Evolutionary conservation across 768 basidiomycete species (phyloP), one percentile per base, ranked within the genome.

Genomic region (Tylopilus sp.): DNA sequence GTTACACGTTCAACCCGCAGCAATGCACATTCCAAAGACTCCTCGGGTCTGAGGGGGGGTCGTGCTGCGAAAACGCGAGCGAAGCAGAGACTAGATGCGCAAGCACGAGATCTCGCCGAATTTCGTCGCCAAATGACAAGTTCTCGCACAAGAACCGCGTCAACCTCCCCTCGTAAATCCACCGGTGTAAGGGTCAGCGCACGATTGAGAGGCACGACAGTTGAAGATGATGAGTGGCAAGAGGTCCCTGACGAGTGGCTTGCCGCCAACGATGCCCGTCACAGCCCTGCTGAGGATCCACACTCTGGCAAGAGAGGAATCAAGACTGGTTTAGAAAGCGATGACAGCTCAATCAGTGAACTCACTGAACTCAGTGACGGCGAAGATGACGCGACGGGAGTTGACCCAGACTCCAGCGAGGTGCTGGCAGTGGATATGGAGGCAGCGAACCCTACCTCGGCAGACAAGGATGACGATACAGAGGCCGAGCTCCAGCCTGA

Each of bases 231-330:
- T 4, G 85, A 82, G 59, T 92, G 89, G 91, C 87, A 92, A 68
- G 75, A 80, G 51, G 78, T 92, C 24, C 91, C 90, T 0, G 78
- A 84, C 10, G 89, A 89, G 62, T 92, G 89, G 89, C 62, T 76
- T 50, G 57, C 40, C 37, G 33, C 9, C 51, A 60, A 49, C 41
- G 63, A 63, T 46, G 57, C 58, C 53, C 56, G 47, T 46, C 59
- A 60, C 44, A 37, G 16, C 48, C 36, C 29, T 49, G 53, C 9
- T 53, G 71, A 54, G 48, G 54, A 50, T 38, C 10, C 43, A 30
- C 44, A 17, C 26, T 54, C 33, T 33, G 30, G 42, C 46, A 57
- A 57, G 48, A 44, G 49, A 56, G 54, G 22, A 41, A 36, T 42
- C 51, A 80, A 79, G 63, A 82, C 82, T 5, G 84, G 86, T 8